Evolutionary conservation across 1,139 yeast genomes (phyloP).

Genomic region (Nakaseomyces nivariensis): DNA sequence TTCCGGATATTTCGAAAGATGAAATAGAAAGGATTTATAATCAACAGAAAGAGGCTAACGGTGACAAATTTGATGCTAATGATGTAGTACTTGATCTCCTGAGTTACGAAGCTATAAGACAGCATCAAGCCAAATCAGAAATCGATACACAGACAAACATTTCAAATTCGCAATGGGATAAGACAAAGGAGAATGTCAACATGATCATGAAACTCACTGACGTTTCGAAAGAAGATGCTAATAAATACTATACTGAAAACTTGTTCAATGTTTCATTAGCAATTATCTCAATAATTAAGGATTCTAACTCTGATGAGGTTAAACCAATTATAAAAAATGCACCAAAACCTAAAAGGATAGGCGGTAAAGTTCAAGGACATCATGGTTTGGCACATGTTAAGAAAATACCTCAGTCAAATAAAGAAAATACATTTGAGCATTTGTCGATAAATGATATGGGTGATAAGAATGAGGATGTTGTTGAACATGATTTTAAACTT

Average conservation of each 20-base stretch:
- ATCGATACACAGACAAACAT: background rate
- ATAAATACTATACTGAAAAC: constrained; percentile 7
- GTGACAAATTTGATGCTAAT: constrained; percentile 4
- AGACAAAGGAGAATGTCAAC: constrained; percentile 7
- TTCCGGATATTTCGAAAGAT: constrained; percentile 9
- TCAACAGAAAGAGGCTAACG: constrained; percentile 5
- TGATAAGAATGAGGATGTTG: background rate
- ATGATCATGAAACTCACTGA: constrained; percentile 14
- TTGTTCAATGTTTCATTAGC: constrained; percentile 1
- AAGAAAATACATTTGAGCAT: background rate
- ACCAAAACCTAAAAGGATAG: background rate
- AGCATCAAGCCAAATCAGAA: constrained; percentile 6
- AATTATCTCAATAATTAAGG: background rate
- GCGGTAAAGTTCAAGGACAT: constrained; percentile 15
- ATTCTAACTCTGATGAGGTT: background rate
- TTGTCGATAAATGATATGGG: background rate
- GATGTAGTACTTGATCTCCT: constrained; percentile 15
- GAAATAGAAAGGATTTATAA: constrained; percentile 6
- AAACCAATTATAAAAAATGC: background rate
- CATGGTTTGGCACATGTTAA: constrained; percentile 15
- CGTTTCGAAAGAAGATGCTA: constrained; percentile 13
- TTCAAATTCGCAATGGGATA: constrained; percentile 7
- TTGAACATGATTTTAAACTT: too few species aligned
- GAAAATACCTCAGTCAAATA: background rate
- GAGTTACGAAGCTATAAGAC: constrained; percentile 12